Percentiles rank a stretch among this genome's conserved stretches.
Evolutionary conservation across 805 yeast species (phyloP).

Genomic region (Lipomyces mesembrius): DNA sequence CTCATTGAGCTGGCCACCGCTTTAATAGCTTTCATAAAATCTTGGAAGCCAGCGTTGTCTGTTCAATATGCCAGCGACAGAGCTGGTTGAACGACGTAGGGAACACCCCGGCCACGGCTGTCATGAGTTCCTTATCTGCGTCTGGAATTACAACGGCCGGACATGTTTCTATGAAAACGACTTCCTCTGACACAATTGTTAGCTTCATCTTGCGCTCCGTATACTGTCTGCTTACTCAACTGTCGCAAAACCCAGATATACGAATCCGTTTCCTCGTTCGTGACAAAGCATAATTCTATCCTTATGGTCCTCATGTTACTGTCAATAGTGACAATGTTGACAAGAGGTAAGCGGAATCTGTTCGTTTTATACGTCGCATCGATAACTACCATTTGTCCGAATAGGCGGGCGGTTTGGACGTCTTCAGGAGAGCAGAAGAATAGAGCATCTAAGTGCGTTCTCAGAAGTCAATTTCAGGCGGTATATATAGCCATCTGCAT

Average conservation of each 20-base stretch:
- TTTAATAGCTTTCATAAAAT: not conserved
- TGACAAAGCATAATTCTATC: too few relatives aligned
- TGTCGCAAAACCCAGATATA: too few relatives aligned
- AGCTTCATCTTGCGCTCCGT: too few relatives aligned
- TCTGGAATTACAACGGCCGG: too few relatives aligned
- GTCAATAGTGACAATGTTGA: not conserved
- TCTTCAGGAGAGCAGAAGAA: not conserved
- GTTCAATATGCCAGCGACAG: not conserved
- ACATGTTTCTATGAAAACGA: too few relatives aligned
- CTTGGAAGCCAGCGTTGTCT: not conserved
- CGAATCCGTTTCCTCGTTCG: too few relatives aligned
- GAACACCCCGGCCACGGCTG: not conserved
- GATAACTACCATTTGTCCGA: slow-evolving; percentile 2
- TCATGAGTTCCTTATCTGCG: too few relatives aligned
- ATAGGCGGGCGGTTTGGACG: not conserved
- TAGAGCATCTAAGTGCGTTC: not conserved
- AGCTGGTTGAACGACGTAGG: not conserved
- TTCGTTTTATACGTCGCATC: slow-evolving; percentile 3
- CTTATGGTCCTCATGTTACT: too few relatives aligned
- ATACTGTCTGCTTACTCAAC: too few relatives aligned
- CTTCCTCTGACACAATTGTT: too few relatives aligned
- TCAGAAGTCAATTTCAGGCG: not conserved
- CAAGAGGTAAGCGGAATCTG: slow-evolving; percentile 1
- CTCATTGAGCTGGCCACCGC: not conserved
- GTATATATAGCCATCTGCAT: not conserved